Conservation (phyloP, 2,329 filamentous ascomycete species). For the Lecanosticta acicola region DNA sequence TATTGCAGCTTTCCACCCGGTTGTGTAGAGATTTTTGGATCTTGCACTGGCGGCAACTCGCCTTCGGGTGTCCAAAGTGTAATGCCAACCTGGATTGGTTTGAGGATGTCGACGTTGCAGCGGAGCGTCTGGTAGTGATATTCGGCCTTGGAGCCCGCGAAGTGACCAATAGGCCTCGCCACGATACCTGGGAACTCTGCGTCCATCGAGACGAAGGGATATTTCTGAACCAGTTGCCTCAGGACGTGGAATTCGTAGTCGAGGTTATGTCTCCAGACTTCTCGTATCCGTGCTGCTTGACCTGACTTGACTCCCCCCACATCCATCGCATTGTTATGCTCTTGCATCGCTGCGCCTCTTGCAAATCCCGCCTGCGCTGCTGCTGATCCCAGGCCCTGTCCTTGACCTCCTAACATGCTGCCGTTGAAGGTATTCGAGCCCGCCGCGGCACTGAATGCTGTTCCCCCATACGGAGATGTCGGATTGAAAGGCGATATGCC, state of each 20-base stretch:
- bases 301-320: conserved; percentile 45
- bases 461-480: conserved; percentile 24
- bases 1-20: conserved; percentile 32
- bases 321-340: conserved; percentile 34
- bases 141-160: conserved; percentile 81
- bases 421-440: conserved; percentile 18
- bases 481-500: conserved; percentile 35
- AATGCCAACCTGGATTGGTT: conserved; percentile 94
- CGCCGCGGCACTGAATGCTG: conserved; percentile 29
- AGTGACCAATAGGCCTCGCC: conserved; percentile 87
- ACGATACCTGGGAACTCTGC: conserved; percentile 99
- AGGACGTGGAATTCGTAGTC: conserved; percentile 84
- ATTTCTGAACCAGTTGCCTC: conserved; percentile 78
- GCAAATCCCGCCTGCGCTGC: conserved; percentile 83
- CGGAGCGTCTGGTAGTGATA: conserved; percentile 98
- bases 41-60: conserved; percentile 70
- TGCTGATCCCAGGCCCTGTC: conserved; percentile 74
- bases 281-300: conserved; percentile 75
- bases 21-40: conserved; percentile 43
- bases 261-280: conserved; percentile 92
- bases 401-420: not conserved
- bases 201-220: conserved; percentile 97
- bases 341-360: conserved; percentile 58
- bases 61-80: conserved; percentile 89
- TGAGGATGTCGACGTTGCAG: conserved; percentile 94